phyloP scores from a whole-genome alignment of 2,329 filamentous ascomycete species.

The Fusarium falciforme region DNA sequence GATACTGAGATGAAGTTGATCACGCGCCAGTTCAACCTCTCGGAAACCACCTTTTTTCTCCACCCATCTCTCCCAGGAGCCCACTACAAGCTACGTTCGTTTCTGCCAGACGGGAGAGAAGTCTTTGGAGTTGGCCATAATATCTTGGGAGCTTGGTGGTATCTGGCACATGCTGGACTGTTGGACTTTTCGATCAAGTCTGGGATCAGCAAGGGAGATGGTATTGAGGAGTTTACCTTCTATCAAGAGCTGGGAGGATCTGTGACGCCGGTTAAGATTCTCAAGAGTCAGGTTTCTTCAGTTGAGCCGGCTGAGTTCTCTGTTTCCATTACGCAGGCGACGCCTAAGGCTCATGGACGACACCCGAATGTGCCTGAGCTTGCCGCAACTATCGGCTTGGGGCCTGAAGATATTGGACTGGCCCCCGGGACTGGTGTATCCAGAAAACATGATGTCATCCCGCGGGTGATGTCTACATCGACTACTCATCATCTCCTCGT shows the following conservation, averaged over 20 bases:
- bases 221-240: neutral
- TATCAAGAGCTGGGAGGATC: neutral
- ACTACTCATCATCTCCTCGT: conserved; percentile 3
- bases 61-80: neutral
- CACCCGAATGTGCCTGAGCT: neutral
- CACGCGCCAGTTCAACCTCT: conserved; percentile 40
- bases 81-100: conserved; percentile 29
- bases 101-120: conserved; percentile 34
- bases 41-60: conserved; percentile 37
- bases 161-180: conserved; percentile 19
- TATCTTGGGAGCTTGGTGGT: conserved; percentile 40
- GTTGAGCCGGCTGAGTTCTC: neutral
- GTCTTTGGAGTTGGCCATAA: conserved; percentile 39
- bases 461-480: conserved; percentile 1
- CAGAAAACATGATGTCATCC: neutral
- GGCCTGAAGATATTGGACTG: neutral
- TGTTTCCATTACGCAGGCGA: conserved; percentile 2
- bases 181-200: conserved; percentile 12
- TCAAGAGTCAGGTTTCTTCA: neutral
- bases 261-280: conserved; percentile 1
- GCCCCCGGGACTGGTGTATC: neutral
- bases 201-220: neutral
- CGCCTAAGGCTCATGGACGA: neutral
- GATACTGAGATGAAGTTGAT: conserved; percentile 36
- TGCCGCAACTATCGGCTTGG: conserved; percentile 1